Base-by-base conservation (phyloP, 1,284 basidiomycete species). In the Ceratobasidium sp. region DNA sequence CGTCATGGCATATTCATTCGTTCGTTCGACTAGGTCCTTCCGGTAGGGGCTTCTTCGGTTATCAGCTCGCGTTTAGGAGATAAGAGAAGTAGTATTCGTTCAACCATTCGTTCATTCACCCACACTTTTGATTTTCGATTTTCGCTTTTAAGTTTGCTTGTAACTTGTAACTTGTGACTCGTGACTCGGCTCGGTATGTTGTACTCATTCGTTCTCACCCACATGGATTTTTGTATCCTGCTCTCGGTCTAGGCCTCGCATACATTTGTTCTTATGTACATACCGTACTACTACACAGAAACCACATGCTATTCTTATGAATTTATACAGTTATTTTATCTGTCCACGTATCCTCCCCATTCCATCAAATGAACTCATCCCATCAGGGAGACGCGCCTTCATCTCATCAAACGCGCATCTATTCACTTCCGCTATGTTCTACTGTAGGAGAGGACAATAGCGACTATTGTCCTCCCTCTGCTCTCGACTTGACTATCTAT, bases 71-170 rank as follows among this genome's bases (percentile, higher is more conserved):
- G n/a, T 8, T 23, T 13, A 32, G n/a, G n/a, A n/a, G n/a, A n/a
- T n/a, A n/a, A n/a, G n/a, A n/a, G n/a, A n/a, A n/a, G n/a, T n/a
- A 43, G 57, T 59, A 59, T 59, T 59, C 57, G 57, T 59, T 59
- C 57, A 14, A 21, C 46, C 49, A 50, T 30, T 47, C 43, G 63
- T 43, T 47, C 63, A 66, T 54, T 63, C 47, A n/a, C 54, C 44
- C 38, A 14, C 28, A 35, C n/a, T 32, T n/a, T n/a, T n/a, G n/a
- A n/a, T n/a, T n/a, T n/a, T n/a, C n/a, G n/a, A n/a, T n/a, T n/a
- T n/a, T n/a, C n/a, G n/a, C n/a, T n/a, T n/a, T n/a, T n/a, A n/a
- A n/a, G n/a, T n/a, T n/a, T n/a, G n/a, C n/a, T n/a, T n/a, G n/a
- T n/a, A n/a, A n/a, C n/a, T n/a, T n/a, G n/a, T n/a, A n/a, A n/a